Evolutionary conservation across 2,329 filamentous ascomycete genomes (phyloP).

Genomic region (Colletotrichum karsti): DNA sequence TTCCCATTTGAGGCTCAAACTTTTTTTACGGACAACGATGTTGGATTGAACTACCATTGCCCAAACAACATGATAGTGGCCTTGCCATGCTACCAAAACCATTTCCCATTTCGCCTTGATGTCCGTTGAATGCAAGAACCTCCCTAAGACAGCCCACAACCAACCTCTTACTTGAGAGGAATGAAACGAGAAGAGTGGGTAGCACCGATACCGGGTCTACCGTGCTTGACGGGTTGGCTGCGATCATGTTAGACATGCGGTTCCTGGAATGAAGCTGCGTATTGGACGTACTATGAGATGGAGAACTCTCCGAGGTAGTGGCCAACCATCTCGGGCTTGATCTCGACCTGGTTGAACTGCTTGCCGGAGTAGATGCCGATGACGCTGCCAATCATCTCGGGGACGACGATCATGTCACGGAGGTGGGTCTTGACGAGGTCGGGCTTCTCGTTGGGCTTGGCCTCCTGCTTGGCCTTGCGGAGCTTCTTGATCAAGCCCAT

Average conservation of each 20-base stretch:
- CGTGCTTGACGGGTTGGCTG: slow-evolving; percentile 99
- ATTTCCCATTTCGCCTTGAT: slow-evolving; percentile 65
- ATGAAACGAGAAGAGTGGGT: slow-evolving; percentile 99
- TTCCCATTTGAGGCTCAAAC: slow-evolving; percentile 29
- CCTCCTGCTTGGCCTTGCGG: slow-evolving; percentile 98
- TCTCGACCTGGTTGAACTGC: slow-evolving; percentile 99
- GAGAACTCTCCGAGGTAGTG: slow-evolving; percentile 99
- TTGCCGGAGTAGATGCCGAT: slow-evolving; percentile 99
- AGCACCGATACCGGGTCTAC: slow-evolving; percentile 99
- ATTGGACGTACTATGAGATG: slow-evolving; percentile 95
- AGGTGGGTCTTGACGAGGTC: slow-evolving; percentile 99
- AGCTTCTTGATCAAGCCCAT: slow-evolving; percentile 99
- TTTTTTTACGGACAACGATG: slow-evolving; percentile 34
- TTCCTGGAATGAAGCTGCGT: background rate
- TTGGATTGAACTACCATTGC: slow-evolving; percentile 32
- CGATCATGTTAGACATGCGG: slow-evolving; percentile 56
- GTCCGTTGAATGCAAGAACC: slow-evolving; percentile 66
- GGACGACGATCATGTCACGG: slow-evolving; percentile 99
- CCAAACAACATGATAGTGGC: slow-evolving; percentile 32
- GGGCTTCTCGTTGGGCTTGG: slow-evolving; percentile 99
- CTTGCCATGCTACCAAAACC: slow-evolving; percentile 58
- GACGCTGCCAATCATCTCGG: slow-evolving; percentile 99
- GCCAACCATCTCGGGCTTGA: slow-evolving; percentile 99
- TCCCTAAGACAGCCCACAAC: slow-evolving; percentile 52
- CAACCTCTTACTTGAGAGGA: slow-evolving; percentile 95